Evolutionary conservation across 352 stramenopile genomes (phyloP).

Genomic region (Peronosclerospora sorghi): DNA sequence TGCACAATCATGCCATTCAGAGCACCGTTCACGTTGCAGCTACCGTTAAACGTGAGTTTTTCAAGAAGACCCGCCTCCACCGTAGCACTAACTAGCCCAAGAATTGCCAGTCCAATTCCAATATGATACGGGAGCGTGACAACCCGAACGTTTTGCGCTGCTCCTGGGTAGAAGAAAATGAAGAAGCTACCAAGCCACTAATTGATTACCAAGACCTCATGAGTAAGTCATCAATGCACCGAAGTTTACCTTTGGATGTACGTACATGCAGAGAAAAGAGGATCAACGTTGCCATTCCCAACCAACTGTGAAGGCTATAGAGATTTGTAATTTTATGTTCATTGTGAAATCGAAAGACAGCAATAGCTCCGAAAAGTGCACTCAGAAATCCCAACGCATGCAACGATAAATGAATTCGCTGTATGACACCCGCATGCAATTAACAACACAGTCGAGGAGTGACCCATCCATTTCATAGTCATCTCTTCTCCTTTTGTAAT

Average conservation of each 20-base stretch:
- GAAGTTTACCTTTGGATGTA: not conserved
- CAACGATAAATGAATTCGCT: constrained; percentile 62
- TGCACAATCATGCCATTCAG: constrained; percentile 47
- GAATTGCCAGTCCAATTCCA: constrained; percentile 44
- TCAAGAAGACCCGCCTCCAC: constrained; percentile 62
- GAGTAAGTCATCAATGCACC: not conserved
- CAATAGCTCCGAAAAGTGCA: constrained; percentile 42
- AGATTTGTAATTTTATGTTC: constrained; percentile 81
- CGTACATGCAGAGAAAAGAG: constrained; percentile 39
- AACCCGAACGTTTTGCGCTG: constrained; percentile 26
- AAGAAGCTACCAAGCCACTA: constrained; percentile 59
- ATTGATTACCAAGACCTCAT: not conserved
- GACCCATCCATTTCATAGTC: not conserved
- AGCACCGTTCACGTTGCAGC: constrained; percentile 67
- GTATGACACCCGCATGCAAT: too few species aligned
- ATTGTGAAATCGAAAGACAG: constrained; percentile 83
- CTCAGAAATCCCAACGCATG: constrained; percentile 56
- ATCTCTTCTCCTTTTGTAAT: not conserved
- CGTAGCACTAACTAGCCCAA: constrained; percentile 52
- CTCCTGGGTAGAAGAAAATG: constrained; percentile 71
- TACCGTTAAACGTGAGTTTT: constrained; percentile 79
- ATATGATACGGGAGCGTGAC: constrained; percentile 56
- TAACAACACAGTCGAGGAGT: not conserved
- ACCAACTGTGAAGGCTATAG: constrained; percentile 82
- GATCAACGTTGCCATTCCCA: constrained; percentile 57